Conservation (phyloP, 495 filamentous ascomycete genomes). For the Xylaria intraflava region DNA sequence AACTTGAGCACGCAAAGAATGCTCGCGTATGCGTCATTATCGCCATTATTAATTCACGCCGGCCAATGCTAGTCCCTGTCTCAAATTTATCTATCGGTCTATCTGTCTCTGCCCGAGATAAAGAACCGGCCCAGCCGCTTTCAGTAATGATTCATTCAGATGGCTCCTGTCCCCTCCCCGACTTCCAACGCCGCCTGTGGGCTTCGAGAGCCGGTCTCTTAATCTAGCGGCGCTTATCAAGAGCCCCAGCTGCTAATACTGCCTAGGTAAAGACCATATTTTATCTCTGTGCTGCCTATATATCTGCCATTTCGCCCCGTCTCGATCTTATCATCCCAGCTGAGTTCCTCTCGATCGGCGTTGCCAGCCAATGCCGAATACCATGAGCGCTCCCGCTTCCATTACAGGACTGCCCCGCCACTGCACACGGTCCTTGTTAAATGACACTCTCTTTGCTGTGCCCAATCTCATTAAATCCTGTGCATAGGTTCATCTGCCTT, state of each 20-base stretch:
- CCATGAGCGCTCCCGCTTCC: conserved; percentile 2
- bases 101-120: too few relatives aligned
- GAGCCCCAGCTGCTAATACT: not conserved
- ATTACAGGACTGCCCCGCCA: conserved; percentile 1
- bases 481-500: not conserved
- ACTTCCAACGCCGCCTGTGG: too few relatives aligned
- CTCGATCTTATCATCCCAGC: not conserved
- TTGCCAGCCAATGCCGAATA: not conserved
- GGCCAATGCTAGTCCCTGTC: too few relatives aligned
- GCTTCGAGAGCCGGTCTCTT: too few relatives aligned
- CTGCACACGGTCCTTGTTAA: conserved; percentile 3
- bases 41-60: too few relatives aligned
- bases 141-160: too few relatives aligned
- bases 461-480: not conserved
- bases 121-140: too few relatives aligned
- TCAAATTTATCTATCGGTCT: too few relatives aligned
- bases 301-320: conserved; percentile 4
- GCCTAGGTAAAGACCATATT: not conserved
- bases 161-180: too few relatives aligned
- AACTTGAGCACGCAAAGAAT: not conserved
- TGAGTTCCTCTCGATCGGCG: not conserved
- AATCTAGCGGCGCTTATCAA: conserved; percentile 4
- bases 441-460: not conserved
- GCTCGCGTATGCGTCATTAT: not conserved
- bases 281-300: not conserved